These are phyloP conservation scores for Circinella minor DNA, from an alignment of 371 early-diverging fungal genomes.

Conservation along the genomic window DNA sequence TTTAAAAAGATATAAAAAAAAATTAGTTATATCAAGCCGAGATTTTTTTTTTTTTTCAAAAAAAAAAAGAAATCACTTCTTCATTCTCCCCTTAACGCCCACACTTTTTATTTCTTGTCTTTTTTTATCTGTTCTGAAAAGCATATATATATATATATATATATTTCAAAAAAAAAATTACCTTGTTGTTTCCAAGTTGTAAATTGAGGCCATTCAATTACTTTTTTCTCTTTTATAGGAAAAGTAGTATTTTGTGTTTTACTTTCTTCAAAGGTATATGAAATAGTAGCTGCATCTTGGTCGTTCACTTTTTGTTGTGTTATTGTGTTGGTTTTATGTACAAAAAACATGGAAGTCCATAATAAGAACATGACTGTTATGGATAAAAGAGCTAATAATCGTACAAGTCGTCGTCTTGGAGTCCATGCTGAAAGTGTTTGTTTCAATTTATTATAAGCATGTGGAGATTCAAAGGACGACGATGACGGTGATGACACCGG, in stretches of 20 bases:
- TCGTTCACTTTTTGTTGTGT: background rate
- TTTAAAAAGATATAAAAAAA: background rate
- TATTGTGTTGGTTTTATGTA: background rate
- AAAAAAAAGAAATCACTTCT: no score
- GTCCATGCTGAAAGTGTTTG: conserved; percentile 4
- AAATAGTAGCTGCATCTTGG: background rate
- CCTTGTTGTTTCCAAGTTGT: conserved; percentile 19
- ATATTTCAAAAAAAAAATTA: no score
- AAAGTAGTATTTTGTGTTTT: background rate
- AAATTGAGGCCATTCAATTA: conserved; percentile 19
- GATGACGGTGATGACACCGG: conserved; percentile 7
- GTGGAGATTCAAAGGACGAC: conserved; percentile 9
- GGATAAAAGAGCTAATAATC: background rate
- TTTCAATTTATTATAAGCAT: background rate
- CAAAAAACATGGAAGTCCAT: conserved; percentile 11
- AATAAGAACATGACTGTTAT: conserved; percentile 1
- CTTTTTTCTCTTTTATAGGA: background rate
- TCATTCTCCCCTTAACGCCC: background rate
- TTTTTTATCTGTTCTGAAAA: background rate
- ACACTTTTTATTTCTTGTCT: background rate
- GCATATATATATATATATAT: background rate
- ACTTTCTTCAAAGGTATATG: background rate
- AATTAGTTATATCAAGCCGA: no score
- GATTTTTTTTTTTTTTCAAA: no score
- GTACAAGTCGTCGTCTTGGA: conserved; percentile 7